Evolutionary conservation across 352 stramenopile species (phyloP).

Genomic region (Globisporangium uncinulatum): DNA sequence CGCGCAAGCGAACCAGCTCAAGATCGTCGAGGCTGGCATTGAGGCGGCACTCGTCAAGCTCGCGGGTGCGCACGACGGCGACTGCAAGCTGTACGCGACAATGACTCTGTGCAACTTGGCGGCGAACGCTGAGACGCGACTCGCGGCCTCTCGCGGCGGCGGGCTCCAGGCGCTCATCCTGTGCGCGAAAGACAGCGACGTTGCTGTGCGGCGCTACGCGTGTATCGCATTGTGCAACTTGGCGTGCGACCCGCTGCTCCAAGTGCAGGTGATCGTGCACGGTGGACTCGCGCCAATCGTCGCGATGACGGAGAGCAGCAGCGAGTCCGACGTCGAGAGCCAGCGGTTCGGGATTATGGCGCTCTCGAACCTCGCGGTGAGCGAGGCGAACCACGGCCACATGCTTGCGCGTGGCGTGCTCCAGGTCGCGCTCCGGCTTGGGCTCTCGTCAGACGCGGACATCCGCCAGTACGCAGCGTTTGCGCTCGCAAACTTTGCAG

Average conservation of each 20-base stretch:
- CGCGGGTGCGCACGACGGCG: slow-evolving; percentile 78
- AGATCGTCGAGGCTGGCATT: slow-evolving; percentile 87
- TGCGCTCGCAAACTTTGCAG: slow-evolving; percentile 90
- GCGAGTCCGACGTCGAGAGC: slow-evolving; percentile 61
- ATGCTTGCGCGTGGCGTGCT: slow-evolving; percentile 88
- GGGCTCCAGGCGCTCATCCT: slow-evolving; percentile 91
- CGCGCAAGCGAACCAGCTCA: slow-evolving; percentile 85
- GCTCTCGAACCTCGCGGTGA: slow-evolving; percentile 92
- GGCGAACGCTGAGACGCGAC: slow-evolving; percentile 90
- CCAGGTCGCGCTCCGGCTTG: slow-evolving; percentile 70
- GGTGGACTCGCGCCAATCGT: slow-evolving; percentile 88
- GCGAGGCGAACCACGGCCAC: slow-evolving; percentile 91
- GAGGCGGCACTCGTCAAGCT: slow-evolving; percentile 84
- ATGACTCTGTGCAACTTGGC: slow-evolving; percentile 96
- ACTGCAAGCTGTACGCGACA: slow-evolving; percentile 91
- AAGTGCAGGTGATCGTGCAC: slow-evolving; percentile 92
- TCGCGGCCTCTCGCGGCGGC: slow-evolving; percentile 80
- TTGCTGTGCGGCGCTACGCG: slow-evolving; percentile 84
- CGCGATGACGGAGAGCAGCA: slow-evolving; percentile 46
- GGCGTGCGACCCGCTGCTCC: slow-evolving; percentile 84
- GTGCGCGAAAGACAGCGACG: slow-evolving; percentile 84
- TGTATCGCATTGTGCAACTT: slow-evolving; percentile 95
- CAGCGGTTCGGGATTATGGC: slow-evolving; percentile 93
- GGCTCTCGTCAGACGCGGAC: slow-evolving; percentile 69
- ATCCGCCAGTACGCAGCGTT: slow-evolving; percentile 90